Evolutionary conservation across 305 asterid genomes (phyloP).

Genomic region (Fraxinus dipetala): DNA sequence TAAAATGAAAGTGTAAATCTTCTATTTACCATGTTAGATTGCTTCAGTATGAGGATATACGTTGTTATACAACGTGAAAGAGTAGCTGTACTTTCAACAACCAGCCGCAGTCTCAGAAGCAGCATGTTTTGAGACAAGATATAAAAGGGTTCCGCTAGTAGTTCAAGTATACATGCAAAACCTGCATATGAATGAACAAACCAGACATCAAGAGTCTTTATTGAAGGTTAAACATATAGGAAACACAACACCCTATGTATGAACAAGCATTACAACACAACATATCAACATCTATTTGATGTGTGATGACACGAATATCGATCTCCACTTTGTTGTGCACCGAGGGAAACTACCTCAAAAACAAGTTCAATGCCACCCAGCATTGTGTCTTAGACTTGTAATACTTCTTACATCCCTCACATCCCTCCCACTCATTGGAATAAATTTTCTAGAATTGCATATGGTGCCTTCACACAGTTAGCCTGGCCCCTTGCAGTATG

Average conservation of each 20-base stretch:
- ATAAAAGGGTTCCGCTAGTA: constrained; percentile 86
- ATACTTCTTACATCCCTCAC: neutral
- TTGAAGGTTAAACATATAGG: neutral
- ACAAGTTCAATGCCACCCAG: neutral
- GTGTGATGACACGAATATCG: neutral
- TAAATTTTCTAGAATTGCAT: neutral
- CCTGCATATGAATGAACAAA: constrained; percentile 44
- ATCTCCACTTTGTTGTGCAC: neutral
- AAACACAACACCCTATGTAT: neutral
- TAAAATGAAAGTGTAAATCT: neutral
- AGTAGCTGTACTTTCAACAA: constrained; percentile 82
- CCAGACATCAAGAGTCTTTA: constrained; percentile 6
- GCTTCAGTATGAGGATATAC: constrained; percentile 70
- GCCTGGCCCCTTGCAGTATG: neutral
- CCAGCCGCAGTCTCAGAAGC: constrained; percentile 78
- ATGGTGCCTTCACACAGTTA: neutral
- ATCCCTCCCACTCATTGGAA: neutral
- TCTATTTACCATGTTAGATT: constrained; percentile 51
- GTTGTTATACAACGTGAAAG: constrained; percentile 69
- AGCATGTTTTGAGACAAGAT: constrained; percentile 80
- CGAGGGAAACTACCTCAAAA: neutral
- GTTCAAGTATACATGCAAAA: constrained; percentile 84
- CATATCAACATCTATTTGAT: neutral
- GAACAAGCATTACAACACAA: constrained; percentile 10
- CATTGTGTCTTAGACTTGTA: constrained; percentile 8